Conservation (phyloP, 345 rosid species). For the Turnera subulata region DNA sequence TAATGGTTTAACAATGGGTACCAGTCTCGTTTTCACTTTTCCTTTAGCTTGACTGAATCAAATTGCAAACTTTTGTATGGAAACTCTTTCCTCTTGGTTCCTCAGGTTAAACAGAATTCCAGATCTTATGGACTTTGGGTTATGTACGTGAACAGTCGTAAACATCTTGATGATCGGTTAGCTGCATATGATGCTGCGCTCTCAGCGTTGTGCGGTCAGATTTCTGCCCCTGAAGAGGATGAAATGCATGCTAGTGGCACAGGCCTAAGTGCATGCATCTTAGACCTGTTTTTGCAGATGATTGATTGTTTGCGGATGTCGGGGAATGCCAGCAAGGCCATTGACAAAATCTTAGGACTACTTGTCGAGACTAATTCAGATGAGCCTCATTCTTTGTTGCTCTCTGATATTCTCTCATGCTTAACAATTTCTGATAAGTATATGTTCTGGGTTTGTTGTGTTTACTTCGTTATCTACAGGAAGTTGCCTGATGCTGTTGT, state of each 20-base stretch:
- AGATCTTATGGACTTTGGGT: constrained; percentile 85
- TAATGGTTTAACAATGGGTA: background rate
- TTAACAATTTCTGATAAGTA: constrained; percentile 86
- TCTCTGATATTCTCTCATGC: constrained; percentile 77
- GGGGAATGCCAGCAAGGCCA: constrained; percentile 61
- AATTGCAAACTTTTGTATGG: constrained; percentile 34
- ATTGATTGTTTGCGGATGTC: constrained; percentile 71
- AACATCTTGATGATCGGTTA: constrained; percentile 57
- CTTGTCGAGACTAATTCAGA: constrained; percentile 44
- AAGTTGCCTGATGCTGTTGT: constrained; percentile 77
- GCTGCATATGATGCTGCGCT: constrained; percentile 72
- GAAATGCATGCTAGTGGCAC: constrained; percentile 30
- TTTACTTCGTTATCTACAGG: constrained; percentile 96
- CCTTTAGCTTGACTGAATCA: constrained; percentile 3
- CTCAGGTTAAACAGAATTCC: constrained; percentile 70
- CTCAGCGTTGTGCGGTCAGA: constrained; percentile 45
- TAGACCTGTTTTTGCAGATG: constrained; percentile 91
- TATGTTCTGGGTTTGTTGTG: constrained; percentile 98
- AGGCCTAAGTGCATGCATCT: constrained; percentile 54
- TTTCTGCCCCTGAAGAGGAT: constrained; percentile 38
- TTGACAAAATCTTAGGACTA: constrained; percentile 44
- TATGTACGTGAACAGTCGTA: constrained; percentile 80
- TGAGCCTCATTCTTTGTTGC: constrained; percentile 52
- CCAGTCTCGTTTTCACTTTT: background rate
- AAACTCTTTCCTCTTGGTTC: constrained; percentile 29